Percentiles rank a stretch among this genome's conserved stretches.
Conservation (phyloP, 2,329 filamentous ascomycete genomes). For the Endoconidiophora laricicola region DNA sequence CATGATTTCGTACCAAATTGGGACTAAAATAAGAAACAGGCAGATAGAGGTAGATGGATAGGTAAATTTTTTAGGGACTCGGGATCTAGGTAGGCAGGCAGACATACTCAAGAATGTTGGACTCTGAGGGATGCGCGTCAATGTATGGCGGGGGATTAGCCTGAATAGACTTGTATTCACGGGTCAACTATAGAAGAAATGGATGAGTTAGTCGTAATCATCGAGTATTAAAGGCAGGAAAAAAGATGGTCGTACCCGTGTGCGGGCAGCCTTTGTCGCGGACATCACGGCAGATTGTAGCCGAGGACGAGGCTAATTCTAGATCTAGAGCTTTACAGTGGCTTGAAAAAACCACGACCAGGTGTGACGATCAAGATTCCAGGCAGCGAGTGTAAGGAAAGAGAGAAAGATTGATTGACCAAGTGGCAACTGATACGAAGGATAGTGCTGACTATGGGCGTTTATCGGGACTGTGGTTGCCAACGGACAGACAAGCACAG, state of each 20-base stretch:
- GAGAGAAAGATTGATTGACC: no score
- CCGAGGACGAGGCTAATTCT: no score
- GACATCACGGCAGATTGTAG: conserved; percentile 25
- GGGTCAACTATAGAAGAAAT: conserved; percentile 30
- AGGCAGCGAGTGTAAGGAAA: no score
- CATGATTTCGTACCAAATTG: conserved; percentile 11
- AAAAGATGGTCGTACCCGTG: conserved; percentile 37
- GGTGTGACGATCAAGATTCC: no score
- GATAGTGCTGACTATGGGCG: no score
- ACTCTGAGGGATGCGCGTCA: conserved; percentile 71
- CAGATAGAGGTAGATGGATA: neutral
- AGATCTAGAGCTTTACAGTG: no score
- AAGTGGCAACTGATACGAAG: no score
- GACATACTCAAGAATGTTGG: conserved; percentile 73
- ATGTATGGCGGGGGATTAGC: conserved; percentile 79
- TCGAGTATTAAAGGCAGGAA: neutral
- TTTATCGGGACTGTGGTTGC: no score
- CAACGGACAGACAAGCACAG: no score
- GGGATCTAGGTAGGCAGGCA: neutral
- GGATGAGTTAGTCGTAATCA: neutral
- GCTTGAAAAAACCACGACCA: no score
- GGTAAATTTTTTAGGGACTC: neutral
- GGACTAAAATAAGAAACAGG: neutral
- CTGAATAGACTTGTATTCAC: conserved; percentile 45
- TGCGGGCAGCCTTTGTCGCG: conserved; percentile 58